Conservation (phyloP, 2,329 filamentous ascomycete genomes). For the Colletotrichum sp. region DNA sequence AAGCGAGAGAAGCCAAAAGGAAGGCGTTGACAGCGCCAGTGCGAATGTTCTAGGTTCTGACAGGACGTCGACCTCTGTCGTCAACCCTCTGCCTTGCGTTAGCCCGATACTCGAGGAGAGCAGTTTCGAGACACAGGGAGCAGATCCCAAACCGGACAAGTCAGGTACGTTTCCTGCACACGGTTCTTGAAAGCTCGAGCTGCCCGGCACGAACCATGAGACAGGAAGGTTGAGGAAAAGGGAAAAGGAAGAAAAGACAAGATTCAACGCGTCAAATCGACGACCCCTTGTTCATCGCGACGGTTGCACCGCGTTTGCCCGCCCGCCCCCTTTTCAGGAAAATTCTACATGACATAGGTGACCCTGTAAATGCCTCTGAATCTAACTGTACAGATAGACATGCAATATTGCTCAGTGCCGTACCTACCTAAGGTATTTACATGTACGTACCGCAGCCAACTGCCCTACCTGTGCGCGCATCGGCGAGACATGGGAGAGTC, state of each 20-base stretch:
- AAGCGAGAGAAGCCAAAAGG: background rate
- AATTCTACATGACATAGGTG: background rate
- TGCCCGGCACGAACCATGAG: background rate
- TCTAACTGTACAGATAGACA: background rate
- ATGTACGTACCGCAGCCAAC: background rate
- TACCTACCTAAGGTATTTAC: background rate
- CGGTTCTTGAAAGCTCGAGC: background rate
- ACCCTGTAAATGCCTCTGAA: background rate
- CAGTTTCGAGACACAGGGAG: background rate
- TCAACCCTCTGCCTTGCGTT: constrained; percentile 7
- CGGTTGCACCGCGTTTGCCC: constrained; percentile 21
- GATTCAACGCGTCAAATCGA: background rate
- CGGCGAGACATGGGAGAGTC: background rate
- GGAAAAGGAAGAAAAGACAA: background rate
- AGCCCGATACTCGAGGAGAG: background rate
- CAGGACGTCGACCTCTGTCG: background rate
- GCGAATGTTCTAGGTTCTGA: constrained; percentile 9
- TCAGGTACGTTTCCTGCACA: constrained; percentile 9
- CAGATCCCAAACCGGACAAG: constrained; percentile 12
- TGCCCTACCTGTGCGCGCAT: background rate
- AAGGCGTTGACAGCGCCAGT: constrained; percentile 7
- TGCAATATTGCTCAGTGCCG: background rate
- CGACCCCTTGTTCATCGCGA: constrained; percentile 11
- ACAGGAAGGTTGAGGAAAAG: background rate
- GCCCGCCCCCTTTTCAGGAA: background rate